phyloP scores from a whole-genome alignment of 2,329 filamentous ascomycete species.

The Monilinia polystroma region DNA sequence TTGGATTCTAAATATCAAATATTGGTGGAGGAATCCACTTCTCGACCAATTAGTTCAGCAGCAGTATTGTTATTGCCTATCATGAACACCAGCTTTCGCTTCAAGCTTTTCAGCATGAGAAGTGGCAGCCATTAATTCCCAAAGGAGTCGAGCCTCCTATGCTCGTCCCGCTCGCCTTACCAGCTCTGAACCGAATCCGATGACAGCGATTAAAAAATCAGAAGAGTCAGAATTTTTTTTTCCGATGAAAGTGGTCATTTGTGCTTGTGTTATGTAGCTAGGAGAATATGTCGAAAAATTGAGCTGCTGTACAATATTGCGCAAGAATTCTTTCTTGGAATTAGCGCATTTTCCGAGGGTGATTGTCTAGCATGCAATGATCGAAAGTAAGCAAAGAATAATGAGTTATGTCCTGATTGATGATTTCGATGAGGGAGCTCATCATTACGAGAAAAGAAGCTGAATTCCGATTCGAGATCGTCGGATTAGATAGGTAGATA shows the following conservation, averaged over 20 bases:
- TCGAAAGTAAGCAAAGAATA: slow-evolving; percentile 8
- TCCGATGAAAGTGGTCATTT: slow-evolving; percentile 12
- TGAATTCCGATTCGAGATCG: slow-evolving; percentile 11
- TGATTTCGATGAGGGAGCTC: not conserved
- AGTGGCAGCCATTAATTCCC: slow-evolving; percentile 21
- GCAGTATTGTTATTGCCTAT: slow-evolving; percentile 8
- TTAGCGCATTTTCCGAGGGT: slow-evolving; percentile 10
- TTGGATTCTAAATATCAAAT: slow-evolving; percentile 21
- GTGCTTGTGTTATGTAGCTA: slow-evolving; percentile 20
- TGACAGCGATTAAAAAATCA: not conserved
- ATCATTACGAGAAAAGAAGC: not conserved
- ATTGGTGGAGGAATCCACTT: slow-evolving; percentile 26
- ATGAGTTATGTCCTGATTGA: slow-evolving; percentile 1
- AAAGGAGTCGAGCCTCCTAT: slow-evolving; percentile 8
- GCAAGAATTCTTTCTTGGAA: slow-evolving; percentile 13
- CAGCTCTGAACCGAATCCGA: slow-evolving; percentile 17
- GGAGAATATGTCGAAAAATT: slow-evolving; percentile 23
- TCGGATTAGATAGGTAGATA: not conserved
- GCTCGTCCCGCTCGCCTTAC: slow-evolving; percentile 8
- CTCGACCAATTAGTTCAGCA: slow-evolving; percentile 2
- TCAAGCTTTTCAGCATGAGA: slow-evolving; percentile 16
- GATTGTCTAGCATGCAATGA: not conserved
- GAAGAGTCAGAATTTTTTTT: slow-evolving; percentile 6
- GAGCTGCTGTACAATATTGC: slow-evolving; percentile 23
- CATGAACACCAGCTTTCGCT: slow-evolving; percentile 5